Percentiles rank a stretch among this genome's conserved stretches.
These are phyloP conservation scores for Pseudomonodictys pantanalensis DNA, from an alignment of 495 filamentous ascomycete genomes.

Conservation along the genomic window DNA sequence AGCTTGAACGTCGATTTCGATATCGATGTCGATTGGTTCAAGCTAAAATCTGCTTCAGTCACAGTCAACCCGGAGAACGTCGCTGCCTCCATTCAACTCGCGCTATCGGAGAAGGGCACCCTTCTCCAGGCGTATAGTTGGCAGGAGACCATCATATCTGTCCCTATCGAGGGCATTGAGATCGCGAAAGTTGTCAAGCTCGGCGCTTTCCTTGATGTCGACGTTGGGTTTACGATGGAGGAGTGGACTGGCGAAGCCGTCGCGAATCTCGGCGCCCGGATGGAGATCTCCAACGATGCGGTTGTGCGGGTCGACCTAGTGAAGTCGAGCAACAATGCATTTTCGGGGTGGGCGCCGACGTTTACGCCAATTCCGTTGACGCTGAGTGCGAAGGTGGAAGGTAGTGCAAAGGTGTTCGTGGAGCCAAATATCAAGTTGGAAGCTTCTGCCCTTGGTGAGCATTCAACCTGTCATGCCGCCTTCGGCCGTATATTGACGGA, in stretches of 20 bases:
- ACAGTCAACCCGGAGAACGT: constrained; percentile 14
- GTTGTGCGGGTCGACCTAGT: constrained; percentile 23
- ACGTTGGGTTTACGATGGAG: constrained; percentile 21
- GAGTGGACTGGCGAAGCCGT: constrained; percentile 15
- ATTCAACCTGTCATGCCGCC: neutral
- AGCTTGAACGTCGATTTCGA: constrained; percentile 22
- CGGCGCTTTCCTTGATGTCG: constrained; percentile 25
- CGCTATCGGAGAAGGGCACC: constrained; percentile 8
- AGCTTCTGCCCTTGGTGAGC: constrained; percentile 17
- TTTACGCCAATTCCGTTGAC: constrained; percentile 15
- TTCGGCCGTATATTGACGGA: neutral
- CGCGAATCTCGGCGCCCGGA: constrained; percentile 13
- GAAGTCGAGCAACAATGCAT: constrained; percentile 14
- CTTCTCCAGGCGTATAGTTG: constrained; percentile 6
- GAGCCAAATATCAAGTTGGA: constrained; percentile 22
- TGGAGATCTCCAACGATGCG: constrained; percentile 16
- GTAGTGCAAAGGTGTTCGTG: constrained; percentile 13
- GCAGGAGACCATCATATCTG: constrained; percentile 21
- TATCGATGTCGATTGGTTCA: constrained; percentile 6
- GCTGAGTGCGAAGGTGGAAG: constrained; percentile 19
- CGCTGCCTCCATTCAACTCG: constrained; percentile 17
- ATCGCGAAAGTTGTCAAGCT: constrained; percentile 22
- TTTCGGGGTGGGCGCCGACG: constrained; percentile 25
- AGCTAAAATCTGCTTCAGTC: constrained; percentile 9
- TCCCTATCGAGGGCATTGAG: constrained; percentile 22